Evolutionary conservation across 345 rosid species (phyloP).

Genomic region (Kernera saxatilis): DNA sequence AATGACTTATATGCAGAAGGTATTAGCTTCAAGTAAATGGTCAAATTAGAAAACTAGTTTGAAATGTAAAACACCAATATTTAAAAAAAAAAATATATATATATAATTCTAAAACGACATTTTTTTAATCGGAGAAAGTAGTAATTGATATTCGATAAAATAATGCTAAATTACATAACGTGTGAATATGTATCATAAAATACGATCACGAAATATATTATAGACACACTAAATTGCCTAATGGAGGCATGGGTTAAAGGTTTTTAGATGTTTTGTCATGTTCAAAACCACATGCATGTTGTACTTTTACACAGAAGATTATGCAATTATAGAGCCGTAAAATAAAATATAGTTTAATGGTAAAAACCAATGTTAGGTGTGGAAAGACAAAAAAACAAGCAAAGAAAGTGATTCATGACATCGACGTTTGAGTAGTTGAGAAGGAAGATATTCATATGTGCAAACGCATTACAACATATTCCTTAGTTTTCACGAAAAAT

Average conservation of each 20-base stretch:
- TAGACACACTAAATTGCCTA: neutral
- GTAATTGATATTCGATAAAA: too few species aligned
- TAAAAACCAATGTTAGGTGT: conserved; percentile 26
- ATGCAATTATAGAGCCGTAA: conserved; percentile 13
- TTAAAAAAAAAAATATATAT: too few species aligned
- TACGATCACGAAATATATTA: neutral
- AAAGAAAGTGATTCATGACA: conserved; percentile 25
- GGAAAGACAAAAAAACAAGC: conserved; percentile 19
- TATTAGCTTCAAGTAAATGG: too few species aligned
- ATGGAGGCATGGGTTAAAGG: neutral
- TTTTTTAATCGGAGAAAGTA: too few species aligned
- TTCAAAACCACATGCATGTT: conserved; percentile 6
- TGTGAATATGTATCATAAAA: neutral
- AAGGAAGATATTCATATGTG: conserved; percentile 30
- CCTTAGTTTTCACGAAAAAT: conserved; percentile 31
- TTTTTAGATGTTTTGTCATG: neutral
- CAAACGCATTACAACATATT: conserved; percentile 30
- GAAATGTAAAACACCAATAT: too few species aligned
- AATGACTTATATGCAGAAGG: too few species aligned
- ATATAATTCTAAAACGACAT: too few species aligned
- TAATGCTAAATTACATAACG: too few species aligned
- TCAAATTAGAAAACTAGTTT: too few species aligned
- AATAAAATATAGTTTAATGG: neutral
- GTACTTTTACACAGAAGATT: neutral
- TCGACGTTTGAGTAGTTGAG: conserved; percentile 35